Evolutionary conservation across 306 rosid species (phyloP).

Genomic region (Spatholobus suberectus): DNA sequence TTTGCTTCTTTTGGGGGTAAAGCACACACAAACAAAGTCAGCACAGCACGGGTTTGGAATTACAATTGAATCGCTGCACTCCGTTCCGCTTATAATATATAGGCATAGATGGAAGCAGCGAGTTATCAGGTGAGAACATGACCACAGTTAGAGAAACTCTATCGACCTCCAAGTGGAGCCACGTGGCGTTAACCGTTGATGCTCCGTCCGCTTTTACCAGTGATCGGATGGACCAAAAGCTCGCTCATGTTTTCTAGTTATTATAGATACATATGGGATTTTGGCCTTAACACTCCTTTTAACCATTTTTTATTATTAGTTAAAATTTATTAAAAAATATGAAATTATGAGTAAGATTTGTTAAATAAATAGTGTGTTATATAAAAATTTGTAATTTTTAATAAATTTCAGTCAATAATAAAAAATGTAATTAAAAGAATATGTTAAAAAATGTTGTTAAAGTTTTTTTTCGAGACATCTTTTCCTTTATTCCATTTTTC

Average conservation of each 20-base stretch:
- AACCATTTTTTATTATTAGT: too few relatives aligned
- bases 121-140: background rate
- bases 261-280: too few relatives aligned
- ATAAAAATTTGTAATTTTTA: too few relatives aligned
- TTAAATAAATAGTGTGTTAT: too few relatives aligned
- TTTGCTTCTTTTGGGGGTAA: constrained; percentile 36
- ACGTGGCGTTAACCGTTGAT: background rate
- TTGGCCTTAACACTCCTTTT: too few relatives aligned
- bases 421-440: too few relatives aligned
- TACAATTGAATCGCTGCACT: background rate
- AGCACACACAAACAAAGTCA: constrained; percentile 22
- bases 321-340: too few relatives aligned
- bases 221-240: background rate
- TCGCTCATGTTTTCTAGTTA: background rate
- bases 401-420: too few relatives aligned
- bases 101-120: background rate
- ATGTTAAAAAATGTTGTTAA: too few relatives aligned
- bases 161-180: background rate
- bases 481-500: too few relatives aligned
- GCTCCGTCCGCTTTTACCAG: background rate
- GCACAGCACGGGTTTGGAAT: constrained; percentile 11
- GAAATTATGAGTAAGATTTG: too few relatives aligned
- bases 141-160: background rate
- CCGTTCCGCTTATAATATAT: background rate
- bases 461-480: too few relatives aligned